Conservation (phyloP, 78 protist species). For the Cavenderia fasciculata region DNA sequence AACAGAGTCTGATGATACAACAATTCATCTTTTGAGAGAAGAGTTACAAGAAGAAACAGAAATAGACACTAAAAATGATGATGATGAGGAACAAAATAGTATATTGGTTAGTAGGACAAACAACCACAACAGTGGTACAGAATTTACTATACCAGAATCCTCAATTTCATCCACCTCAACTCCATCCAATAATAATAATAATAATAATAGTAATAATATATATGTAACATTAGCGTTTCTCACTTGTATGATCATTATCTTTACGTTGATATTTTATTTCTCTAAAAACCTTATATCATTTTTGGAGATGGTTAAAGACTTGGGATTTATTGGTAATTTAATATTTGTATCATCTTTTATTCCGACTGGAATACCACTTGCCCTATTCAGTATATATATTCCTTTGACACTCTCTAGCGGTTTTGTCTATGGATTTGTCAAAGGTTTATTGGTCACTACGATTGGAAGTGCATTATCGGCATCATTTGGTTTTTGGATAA, state of each 20-base stretch:
- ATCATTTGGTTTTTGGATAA: slow-evolving; percentile 54
- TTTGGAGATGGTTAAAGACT: slow-evolving; percentile 54
- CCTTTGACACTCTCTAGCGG: slow-evolving; percentile 54
- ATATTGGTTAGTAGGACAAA: no score
- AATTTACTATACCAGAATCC: no score
- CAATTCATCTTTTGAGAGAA: no score
- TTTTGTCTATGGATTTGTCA: slow-evolving; percentile 50
- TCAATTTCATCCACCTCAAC: no score
- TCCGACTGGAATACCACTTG: slow-evolving; percentile 75
- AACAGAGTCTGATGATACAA: no score
- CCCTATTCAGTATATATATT: slow-evolving; percentile 54
- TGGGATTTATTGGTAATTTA: slow-evolving; percentile 41
- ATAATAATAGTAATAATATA: no score
- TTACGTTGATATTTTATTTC: slow-evolving; percentile 62
- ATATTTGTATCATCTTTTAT: slow-evolving; percentile 41
- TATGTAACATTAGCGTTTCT: slow-evolving; percentile 14
- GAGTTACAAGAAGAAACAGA: no score
- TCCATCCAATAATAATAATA: no score
- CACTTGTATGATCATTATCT: slow-evolving; percentile 2
- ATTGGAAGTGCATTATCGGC: slow-evolving; percentile 67
- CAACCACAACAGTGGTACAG: no score
- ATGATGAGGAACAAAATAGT: no score
- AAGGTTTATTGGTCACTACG: slow-evolving; percentile 18
- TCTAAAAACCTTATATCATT: slow-evolving; percentile 51
- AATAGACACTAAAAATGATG: no score